Conservation (phyloP, 768 basidiomycete species). For the Cystobasidium tubakii region DNA sequence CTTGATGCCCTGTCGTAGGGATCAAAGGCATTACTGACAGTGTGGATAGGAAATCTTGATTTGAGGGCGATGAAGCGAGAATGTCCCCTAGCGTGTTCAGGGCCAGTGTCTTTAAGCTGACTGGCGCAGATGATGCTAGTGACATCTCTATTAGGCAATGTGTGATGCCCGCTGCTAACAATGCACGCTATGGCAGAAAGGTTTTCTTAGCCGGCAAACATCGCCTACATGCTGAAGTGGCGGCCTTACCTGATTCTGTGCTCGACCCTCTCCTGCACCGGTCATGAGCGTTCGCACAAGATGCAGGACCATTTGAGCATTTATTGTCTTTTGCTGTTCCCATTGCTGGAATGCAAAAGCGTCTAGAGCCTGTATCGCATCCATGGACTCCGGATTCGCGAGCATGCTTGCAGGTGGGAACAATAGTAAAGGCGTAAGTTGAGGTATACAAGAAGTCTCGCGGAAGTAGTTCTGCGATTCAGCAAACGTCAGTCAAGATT, state of each 20-base stretch:
- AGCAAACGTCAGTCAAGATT: too few species aligned
- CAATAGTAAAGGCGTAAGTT: conserved; percentile 57
- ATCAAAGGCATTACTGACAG: conserved; percentile 65
- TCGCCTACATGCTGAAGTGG: neutral
- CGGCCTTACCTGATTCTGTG: conserved; percentile 47
- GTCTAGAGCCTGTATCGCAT: conserved; percentile 59
- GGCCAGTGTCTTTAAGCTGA: conserved; percentile 76
- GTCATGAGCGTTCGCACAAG: conserved; percentile 77
- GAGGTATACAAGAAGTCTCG: conserved; percentile 67
- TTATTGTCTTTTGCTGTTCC: conserved; percentile 82
- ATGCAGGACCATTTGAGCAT: conserved; percentile 69
- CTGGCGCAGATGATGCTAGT: conserved; percentile 88
- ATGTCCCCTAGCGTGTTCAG: conserved; percentile 60
- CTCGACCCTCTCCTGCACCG: conserved; percentile 49
- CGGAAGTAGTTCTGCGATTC: conserved; percentile 80
- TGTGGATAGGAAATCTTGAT: conserved; percentile 65
- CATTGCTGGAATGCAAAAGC: conserved; percentile 94
- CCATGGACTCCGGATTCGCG: conserved; percentile 60
- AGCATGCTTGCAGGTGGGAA: conserved; percentile 61
- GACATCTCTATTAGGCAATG: conserved; percentile 80
- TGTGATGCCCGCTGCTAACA: conserved; percentile 50
- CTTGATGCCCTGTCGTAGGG: conserved; percentile 64
- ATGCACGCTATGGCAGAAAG: conserved; percentile 38
- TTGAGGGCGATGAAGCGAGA: conserved; percentile 63
- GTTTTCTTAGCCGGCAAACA: neutral